Evolutionary conservation across 768 basidiomycete species (phyloP), one percentile per base, ranked within the genome.

Genomic region (Cystofilobasidium capitatum): DNA sequence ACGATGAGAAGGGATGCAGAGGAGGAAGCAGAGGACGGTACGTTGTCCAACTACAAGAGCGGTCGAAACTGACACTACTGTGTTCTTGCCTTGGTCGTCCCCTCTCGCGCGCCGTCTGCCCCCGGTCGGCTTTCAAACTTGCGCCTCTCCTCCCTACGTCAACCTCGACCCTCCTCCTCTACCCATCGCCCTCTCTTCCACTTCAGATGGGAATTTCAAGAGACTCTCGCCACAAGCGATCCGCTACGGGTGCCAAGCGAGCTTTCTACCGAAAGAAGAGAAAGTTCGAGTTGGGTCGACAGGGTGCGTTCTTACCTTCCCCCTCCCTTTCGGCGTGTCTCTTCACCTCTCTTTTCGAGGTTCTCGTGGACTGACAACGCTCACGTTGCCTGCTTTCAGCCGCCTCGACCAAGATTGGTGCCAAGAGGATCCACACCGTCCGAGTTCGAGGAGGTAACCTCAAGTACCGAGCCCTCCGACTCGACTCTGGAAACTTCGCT

Each of bases 231-330:
- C 91, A 98, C 84, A 98, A 98, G 82, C 91, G 93, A 78, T 88
- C 91, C 73, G 87, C 84, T 74, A 87, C 91, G 58, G 94, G 77
- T 70, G 77, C 77, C 69, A 88, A 91, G 80, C 87, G 88, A 75
- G 86, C 91, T 74, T 86, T 88, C 81, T 94, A 92, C 82, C 91
- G 94, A 84, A 99, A 99, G 85, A 99, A 98, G 90, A 87, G 96
- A 87, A 97, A 98, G 83, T 98, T 98, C 81, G 96, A 99, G 84
- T 86, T 97, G 75, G 96, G 94, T 78, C 91, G 96, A 78, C 96
- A 98, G 79, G 82, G 66, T 68, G 35, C n/a, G 61, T 58, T 42
- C 17, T 14, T 14, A 31, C 37, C 14, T 20, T 8, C 33, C 4
- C 29, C 33, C 54, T 24, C 0, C 49, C 2, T 55, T 31, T 12